Evolutionary conservation across 2,329 filamentous ascomycete genomes (phyloP), one percentile per base, ranked within the genome.

Genomic region (Beauveria scarabaeidicola): DNA sequence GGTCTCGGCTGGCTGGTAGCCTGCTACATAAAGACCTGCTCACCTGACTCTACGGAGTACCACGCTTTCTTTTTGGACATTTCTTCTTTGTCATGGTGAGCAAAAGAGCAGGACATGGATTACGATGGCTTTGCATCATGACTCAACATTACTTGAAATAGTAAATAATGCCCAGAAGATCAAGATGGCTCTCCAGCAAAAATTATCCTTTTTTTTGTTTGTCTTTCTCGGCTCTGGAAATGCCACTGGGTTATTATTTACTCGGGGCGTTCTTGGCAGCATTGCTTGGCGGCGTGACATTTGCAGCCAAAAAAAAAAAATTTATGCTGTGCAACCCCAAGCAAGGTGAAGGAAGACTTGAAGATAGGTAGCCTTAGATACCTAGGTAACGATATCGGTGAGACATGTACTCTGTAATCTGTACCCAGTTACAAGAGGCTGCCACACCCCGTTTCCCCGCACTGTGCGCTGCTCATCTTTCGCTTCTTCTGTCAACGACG

Each of bases 21-120:
- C n/a, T 50, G 32, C 21, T 41, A 58, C 55, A 58, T 58, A 47
- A 58, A 51, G 47, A 17, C 6, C 13, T 41, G 55, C 55, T 58
- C 55, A 58, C 55, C 55, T 58, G 55, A 58, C 55, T 6, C 21
- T n/a, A n/a, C n/a, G n/a, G n/a, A n/a, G n/a, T 47, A 13, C 52
- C 41, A 38, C 21, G 15, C 51, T 11, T 29, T 36, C n/a, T 1
- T 19, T 25, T 13, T 41, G n/a, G 5, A 9, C 27, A 6, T n/a
- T 56, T 25, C 38, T 48, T 48, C 38, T 25, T 32, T 10, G 25
- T 38, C 32, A 25, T 11, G 6, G 32, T 36, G 32, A 15, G 32
- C 5, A 36, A 36, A 36, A 36, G 1, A 36, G 11, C 5, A 5
- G 11, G 11, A 36, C 32, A 36, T 36, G 32, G 32, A 36, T 36